Conservation (phyloP, 805 yeast species). For the Sporopachydermia lactativora region DNA sequence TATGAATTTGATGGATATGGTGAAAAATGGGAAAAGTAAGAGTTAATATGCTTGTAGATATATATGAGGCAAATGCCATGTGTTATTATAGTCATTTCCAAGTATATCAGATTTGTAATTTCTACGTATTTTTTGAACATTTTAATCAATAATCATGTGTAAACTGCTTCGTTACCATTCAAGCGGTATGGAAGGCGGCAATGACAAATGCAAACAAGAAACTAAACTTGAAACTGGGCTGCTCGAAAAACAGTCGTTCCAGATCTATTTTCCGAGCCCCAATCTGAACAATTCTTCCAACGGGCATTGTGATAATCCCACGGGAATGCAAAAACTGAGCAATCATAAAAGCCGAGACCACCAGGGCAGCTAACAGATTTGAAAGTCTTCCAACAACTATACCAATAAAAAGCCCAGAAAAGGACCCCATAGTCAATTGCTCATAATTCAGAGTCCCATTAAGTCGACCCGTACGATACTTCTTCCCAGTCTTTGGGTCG, state of each 20-base stretch:
- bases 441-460: conserved; percentile 37
- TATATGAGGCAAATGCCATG: conserved; percentile 8
- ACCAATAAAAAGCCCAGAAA: conserved; percentile 46
- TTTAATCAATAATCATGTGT: too few relatives aligned
- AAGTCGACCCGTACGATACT: conserved; percentile 9
- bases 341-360: conserved; percentile 30
- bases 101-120: conserved; percentile 8
- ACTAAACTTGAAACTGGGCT: conserved; percentile 46
- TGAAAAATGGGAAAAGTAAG: conserved; percentile 2
- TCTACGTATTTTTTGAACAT: conserved; percentile 5
- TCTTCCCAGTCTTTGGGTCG: conserved; percentile 1
- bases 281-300: conserved; percentile 16
- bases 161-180: conserved; percentile 6
- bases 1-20: conserved; percentile 4
- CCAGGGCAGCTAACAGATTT: conserved; percentile 33
- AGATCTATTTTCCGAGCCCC: conserved; percentile 24
- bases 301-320: conserved; percentile 30
- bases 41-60: conserved; percentile 7
- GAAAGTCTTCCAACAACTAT: conserved; percentile 47
- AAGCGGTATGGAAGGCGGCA: conserved; percentile 32
- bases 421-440: conserved; percentile 49
- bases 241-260: conserved; percentile 34
- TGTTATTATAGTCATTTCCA: conserved; percentile 12
- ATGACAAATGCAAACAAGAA: conserved; percentile 37
- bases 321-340: conserved; percentile 43